Evolutionary conservation across 2,329 filamentous ascomycete species (phyloP).

Genomic region (Fusarium sp.): DNA sequence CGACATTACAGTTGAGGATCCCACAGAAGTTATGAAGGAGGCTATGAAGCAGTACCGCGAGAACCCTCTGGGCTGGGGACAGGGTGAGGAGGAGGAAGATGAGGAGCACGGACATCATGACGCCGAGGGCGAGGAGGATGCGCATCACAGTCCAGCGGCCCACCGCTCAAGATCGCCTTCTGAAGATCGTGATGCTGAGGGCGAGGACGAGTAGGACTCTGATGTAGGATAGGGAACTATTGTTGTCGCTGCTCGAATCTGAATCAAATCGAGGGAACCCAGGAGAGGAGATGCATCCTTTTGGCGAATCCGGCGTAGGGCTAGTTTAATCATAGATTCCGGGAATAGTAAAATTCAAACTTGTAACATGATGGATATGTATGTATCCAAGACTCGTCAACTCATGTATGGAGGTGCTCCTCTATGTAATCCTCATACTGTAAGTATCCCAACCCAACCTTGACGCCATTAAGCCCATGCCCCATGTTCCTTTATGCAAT

Average conservation of each 20-base stretch:
- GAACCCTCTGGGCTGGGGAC: conserved; percentile 59
- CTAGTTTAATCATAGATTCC: conserved; percentile 38
- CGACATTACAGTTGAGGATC: conserved; percentile 63
- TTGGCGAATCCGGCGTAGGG: conserved; percentile 33
- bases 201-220: conserved; percentile 50
- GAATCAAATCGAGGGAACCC: background rate
- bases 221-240: background rate
- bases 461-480: conserved; percentile 17
- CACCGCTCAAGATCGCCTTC: conserved; percentile 43
- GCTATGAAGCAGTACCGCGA: conserved; percentile 62
- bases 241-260: conserved; percentile 6
- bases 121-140: conserved; percentile 39
- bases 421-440: background rate
- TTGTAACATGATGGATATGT: conserved; percentile 4
- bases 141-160: conserved; percentile 34
- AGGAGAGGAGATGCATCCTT: conserved; percentile 14
- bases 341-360: conserved; percentile 20
- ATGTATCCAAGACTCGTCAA: background rate
- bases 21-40: conserved; percentile 60
- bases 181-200: conserved; percentile 54
- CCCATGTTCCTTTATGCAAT: conserved; percentile 5
- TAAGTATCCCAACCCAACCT: background rate
- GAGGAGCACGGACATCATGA: conserved; percentile 45
- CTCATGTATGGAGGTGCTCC: background rate
- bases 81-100: conserved; percentile 51